Percentiles rank a stretch among this genome's conserved stretches.
These are phyloP conservation scores for Colletotrichum abscissum DNA, from an alignment of 2,329 filamentous ascomycete species.

Conservation along the genomic window DNA sequence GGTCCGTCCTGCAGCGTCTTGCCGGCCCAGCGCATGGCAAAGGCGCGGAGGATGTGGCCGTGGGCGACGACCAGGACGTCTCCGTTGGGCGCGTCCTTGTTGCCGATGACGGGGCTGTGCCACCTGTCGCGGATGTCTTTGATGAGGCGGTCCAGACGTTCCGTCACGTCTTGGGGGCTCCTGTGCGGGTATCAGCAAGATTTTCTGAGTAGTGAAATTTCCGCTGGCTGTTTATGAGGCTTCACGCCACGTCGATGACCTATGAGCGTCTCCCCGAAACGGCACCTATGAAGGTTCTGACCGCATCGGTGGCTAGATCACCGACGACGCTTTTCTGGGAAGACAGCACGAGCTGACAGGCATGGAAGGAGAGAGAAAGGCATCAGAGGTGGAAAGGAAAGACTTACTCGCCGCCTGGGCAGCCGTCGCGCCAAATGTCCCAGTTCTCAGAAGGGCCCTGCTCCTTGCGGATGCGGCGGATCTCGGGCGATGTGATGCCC, in stretches of 20 bases:
- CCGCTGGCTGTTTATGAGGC: background rate
- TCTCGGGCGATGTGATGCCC: slow-evolving; percentile 79
- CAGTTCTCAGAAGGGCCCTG: slow-evolving; percentile 70
- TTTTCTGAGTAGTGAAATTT: background rate
- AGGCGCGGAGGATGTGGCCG: slow-evolving; percentile 87
- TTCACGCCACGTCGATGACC: background rate
- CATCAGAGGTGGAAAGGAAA: background rate
- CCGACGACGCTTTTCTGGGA: background rate
- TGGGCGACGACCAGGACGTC: slow-evolving; percentile 79
- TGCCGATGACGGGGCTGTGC: slow-evolving; percentile 69
- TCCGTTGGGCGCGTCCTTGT: slow-evolving; percentile 47
- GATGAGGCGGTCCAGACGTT: slow-evolving; percentile 81
- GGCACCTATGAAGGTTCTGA: no score
- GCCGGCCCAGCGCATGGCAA: slow-evolving; percentile 87
- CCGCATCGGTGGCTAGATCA: background rate
- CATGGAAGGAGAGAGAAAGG: background rate
- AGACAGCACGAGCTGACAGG: background rate
- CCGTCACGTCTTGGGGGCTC: slow-evolving; percentile 77
- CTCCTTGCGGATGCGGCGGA: slow-evolving; percentile 66
- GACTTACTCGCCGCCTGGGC: slow-evolving; percentile 84
- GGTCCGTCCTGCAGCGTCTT: slow-evolving; percentile 80
- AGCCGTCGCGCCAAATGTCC: slow-evolving; percentile 94
- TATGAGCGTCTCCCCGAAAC: no score
- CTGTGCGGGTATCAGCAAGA: slow-evolving; percentile 47
- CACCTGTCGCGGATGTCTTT: slow-evolving; percentile 75